Percentiles rank a stretch among this genome's conserved stretches.
Conservation (phyloP, 202 grass and related monocot genomes). For the Schoenoplectus triqueter region DNA sequence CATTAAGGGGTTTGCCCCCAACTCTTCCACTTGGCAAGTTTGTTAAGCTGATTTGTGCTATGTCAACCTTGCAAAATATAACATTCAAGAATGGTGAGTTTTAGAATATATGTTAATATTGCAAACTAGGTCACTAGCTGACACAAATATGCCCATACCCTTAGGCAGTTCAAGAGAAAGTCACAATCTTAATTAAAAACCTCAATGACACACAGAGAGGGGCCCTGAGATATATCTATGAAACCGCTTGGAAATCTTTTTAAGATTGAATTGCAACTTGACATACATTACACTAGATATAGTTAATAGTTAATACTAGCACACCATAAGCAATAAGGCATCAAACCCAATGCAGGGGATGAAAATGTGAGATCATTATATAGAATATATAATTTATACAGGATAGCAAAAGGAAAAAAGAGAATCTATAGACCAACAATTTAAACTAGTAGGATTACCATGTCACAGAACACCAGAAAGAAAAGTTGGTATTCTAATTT, state of each 20-base stretch:
- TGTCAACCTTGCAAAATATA: conserved; percentile 10
- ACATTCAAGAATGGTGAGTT: not conserved
- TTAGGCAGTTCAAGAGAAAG: not conserved
- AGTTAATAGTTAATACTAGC: not conserved
- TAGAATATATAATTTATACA: conserved; percentile 17
- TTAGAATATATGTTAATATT: not conserved
- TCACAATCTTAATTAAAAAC: not conserved
- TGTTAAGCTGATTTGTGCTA: not conserved
- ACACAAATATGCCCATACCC: not conserved
- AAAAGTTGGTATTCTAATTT: conserved; percentile 21
- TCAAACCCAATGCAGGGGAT: not conserved
- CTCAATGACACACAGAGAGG: not conserved
- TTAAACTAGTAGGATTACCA: not conserved
- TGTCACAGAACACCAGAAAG: not conserved
- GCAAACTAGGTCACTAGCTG: not conserved
- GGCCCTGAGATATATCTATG: not conserved
- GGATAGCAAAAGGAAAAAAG: not conserved
- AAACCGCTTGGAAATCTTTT: not conserved
- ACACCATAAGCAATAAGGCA: conserved; percentile 6
- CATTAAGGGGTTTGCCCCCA: no score
- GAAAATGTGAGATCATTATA: not conserved
- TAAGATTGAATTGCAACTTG: not conserved
- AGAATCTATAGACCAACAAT: not conserved
- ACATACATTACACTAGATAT: not conserved
- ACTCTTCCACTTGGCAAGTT: not conserved